Percentiles rank a stretch among this genome's conserved stretches.
Conservation (phyloP, 345 rosid species). For the Eucalyptus marginata region DNA sequence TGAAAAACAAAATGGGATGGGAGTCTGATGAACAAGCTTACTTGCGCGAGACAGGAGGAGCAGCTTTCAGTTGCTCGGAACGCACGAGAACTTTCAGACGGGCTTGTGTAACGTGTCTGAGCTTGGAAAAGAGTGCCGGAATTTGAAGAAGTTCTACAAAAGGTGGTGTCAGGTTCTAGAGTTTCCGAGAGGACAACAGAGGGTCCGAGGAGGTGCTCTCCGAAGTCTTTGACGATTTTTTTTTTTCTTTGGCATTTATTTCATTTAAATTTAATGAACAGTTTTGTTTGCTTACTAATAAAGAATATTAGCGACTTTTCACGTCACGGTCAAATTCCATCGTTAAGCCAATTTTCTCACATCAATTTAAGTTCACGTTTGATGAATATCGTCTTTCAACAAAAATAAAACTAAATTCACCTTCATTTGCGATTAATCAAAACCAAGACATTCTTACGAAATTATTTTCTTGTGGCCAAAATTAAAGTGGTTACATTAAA, state of each 20-base stretch:
- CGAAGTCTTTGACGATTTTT: neutral
- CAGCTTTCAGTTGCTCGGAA: neutral
- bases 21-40: neutral
- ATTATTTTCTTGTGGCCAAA: neutral
- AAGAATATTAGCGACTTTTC: neutral
- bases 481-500: neutral
- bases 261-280: neutral
- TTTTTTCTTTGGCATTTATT: neutral
- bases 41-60: neutral
- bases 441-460: accelerated
- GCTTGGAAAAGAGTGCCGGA: neutral
- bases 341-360: neutral
- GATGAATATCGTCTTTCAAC: neutral
- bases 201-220: neutral
- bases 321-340: neutral
- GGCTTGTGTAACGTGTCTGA: neutral
- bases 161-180: constrained; percentile 27
- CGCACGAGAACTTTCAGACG: neutral
- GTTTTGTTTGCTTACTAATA: neutral
- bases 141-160: neutral
- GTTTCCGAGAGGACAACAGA: constrained; percentile 15
- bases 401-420: neutral
- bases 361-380: neutral
- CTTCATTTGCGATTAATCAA: neutral
- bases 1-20: neutral